Percentiles rank a stretch among this genome's conserved stretches.
These are phyloP conservation scores for Eragrostis nindensis DNA, from an alignment of 176 grass and related monocot genomes.

Conservation along the genomic window DNA sequence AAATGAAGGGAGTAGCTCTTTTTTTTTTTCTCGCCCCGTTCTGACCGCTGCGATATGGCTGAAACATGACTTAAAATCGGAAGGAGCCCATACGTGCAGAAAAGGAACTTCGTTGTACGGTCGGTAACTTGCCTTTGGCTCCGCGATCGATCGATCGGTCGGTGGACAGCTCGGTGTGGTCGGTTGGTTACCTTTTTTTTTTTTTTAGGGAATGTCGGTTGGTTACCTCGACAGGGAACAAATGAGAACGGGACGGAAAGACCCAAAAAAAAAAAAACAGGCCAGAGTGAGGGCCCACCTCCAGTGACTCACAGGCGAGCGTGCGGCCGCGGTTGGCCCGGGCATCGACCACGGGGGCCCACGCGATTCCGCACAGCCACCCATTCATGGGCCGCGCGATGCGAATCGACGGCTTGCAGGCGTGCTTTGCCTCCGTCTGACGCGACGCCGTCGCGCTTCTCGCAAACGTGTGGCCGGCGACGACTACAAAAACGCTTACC, in stretches of 20 bases:
- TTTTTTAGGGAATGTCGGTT: too few relatives aligned
- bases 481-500: too few relatives aligned
- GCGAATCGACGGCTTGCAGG: neutral
- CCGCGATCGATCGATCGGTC: neutral
- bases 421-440: neutral
- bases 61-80: too few relatives aligned
- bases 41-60: too few relatives aligned
- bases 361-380: constrained; percentile 20
- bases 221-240: constrained; percentile 30
- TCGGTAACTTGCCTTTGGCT: too few relatives aligned
- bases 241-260: neutral
- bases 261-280: neutral
- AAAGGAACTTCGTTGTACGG: too few relatives aligned
- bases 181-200: too few relatives aligned
- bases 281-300: neutral
- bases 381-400: neutral
- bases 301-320: neutral
- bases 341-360: neutral
- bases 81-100: too few relatives aligned
- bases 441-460: neutral
- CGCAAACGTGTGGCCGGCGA: constrained; percentile 26
- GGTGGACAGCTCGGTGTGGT: neutral
- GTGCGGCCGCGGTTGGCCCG: constrained; percentile 3
- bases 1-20: too few relatives aligned
- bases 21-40: too few relatives aligned